These are phyloP conservation scores for Nitzschia sp. DNA, from an alignment of 108 stramenopile genomes.

Conservation along the genomic window DNA sequence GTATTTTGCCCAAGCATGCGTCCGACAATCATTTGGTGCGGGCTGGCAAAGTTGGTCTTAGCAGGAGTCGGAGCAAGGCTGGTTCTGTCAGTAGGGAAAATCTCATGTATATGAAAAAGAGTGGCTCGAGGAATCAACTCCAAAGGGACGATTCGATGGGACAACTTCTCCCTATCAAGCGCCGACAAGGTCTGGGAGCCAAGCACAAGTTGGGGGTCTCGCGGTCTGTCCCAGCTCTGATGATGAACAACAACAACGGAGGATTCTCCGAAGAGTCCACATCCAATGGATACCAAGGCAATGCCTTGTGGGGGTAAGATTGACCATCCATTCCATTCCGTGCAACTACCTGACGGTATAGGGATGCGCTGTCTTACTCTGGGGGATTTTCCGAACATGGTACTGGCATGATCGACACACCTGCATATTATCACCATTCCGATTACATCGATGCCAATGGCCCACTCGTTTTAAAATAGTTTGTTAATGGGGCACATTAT, in stretches of 20 bases:
- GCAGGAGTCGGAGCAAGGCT: constrained; percentile 10
- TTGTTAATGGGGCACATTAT: too few relatives aligned
- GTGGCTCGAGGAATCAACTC: neutral
- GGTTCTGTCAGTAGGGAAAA: constrained; percentile 14
- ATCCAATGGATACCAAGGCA: too few relatives aligned
- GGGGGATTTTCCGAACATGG: too few relatives aligned
- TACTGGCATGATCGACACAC: too few relatives aligned
- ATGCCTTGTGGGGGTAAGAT: too few relatives aligned
- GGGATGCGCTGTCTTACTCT: too few relatives aligned
- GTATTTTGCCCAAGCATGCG: constrained; percentile 21
- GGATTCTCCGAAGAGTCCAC: constrained; percentile 10
- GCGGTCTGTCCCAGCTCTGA: constrained; percentile 1
- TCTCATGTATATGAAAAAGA: constrained; percentile 11
- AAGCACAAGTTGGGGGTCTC: constrained; percentile 35
- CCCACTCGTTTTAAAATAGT: too few relatives aligned
- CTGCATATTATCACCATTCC: too few relatives aligned
- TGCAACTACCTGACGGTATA: too few relatives aligned
- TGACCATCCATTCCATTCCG: too few relatives aligned
- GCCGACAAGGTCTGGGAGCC: constrained; percentile 6
- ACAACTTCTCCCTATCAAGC: constrained; percentile 7
- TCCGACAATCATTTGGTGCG: constrained; percentile 33
- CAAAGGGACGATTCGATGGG: constrained; percentile 21
- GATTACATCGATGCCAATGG: too few relatives aligned
- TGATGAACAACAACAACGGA: neutral
- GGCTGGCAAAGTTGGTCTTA: constrained; percentile 13